phyloP scores from a whole-genome alignment of 2,329 filamentous ascomycete species.

The Pseudogymnoascus sp. region DNA sequence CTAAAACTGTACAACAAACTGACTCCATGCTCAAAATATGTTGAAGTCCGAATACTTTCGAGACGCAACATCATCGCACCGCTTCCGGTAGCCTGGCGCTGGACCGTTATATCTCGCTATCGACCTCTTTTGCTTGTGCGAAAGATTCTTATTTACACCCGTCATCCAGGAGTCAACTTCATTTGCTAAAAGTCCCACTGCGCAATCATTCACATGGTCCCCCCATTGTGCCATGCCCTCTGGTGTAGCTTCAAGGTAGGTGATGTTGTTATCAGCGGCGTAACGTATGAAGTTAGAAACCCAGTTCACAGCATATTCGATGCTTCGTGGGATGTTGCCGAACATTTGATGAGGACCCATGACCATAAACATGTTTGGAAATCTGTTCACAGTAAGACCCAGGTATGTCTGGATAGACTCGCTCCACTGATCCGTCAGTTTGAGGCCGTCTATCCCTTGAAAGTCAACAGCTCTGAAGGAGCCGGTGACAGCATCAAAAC shows the following conservation, averaged over 20 bases:
- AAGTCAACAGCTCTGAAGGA: slow-evolving; percentile 21
- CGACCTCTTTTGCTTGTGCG: slow-evolving; percentile 38
- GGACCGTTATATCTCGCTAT: slow-evolving; percentile 42
- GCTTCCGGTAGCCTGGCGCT: slow-evolving; percentile 36
- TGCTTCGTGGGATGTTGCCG: slow-evolving; percentile 36
- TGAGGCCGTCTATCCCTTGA: slow-evolving; percentile 20
- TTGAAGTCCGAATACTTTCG: neutral
- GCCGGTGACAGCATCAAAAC: slow-evolving; percentile 26
- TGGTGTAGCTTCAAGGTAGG: slow-evolving; percentile 34
- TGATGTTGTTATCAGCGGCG: slow-evolving; percentile 29
- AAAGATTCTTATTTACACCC: slow-evolving; percentile 45
- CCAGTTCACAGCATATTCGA: slow-evolving; percentile 37
- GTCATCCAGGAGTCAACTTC: slow-evolving; percentile 50
- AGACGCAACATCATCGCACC: slow-evolving; percentile 28
- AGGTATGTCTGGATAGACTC: slow-evolving; percentile 24
- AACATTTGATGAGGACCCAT: slow-evolving; percentile 39
- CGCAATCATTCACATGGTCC: slow-evolving; percentile 41
- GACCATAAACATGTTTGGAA: slow-evolving; percentile 33
- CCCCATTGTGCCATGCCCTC: slow-evolving; percentile 38
- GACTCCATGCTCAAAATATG: slow-evolving; percentile 21
- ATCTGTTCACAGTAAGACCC: slow-evolving; percentile 22
- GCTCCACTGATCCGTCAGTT: slow-evolving; percentile 18
- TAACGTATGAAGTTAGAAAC: slow-evolving; percentile 31
- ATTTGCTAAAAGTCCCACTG: slow-evolving; percentile 37
- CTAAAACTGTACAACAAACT: slow-evolving; percentile 7